Percentiles rank a stretch among this genome's conserved stretches.
Conservation (phyloP, 129 eudicot genomes). For the Escallonia herrerae region DNA sequence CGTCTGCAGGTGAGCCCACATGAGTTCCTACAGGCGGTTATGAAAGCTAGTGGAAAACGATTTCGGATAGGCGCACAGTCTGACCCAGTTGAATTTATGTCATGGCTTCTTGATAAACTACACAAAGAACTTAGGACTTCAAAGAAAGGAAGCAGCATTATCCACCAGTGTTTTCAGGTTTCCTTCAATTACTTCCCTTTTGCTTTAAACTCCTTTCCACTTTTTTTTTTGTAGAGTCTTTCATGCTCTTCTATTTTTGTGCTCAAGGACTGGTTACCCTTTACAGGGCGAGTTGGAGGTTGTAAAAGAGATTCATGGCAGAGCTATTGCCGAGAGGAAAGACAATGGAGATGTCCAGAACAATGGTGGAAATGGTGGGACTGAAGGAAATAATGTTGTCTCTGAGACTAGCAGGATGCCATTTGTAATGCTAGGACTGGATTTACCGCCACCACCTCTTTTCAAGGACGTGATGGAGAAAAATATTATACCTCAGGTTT, state of each 20-base stretch:
- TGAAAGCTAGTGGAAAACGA: constrained; percentile 84
- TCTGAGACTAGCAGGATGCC: constrained; percentile 72
- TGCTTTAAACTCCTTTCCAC: too few species aligned
- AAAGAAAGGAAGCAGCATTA: constrained; percentile 58
- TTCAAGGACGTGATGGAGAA: constrained; percentile 93
- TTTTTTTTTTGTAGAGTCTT: too few species aligned
- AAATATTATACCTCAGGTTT: constrained; percentile 92
- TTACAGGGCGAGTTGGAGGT: constrained; percentile 89
- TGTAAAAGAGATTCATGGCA: constrained; percentile 62
- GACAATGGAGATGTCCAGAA: too few species aligned
- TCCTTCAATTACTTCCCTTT: not conserved
- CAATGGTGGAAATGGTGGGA: constrained; percentile 41
- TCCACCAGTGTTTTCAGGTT: constrained; percentile 92
- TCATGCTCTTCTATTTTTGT: too few species aligned
- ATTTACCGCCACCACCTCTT: constrained; percentile 94
- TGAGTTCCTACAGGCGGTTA: constrained; percentile 95
- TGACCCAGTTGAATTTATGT: constrained; percentile 92
- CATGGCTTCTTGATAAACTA: constrained; percentile 88
- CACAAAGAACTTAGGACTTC: constrained; percentile 70
- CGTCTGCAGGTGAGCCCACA: constrained; percentile 89
- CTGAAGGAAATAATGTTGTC: constrained; percentile 24
- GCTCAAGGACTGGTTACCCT: too few species aligned
- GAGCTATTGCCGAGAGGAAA: constrained; percentile 20
- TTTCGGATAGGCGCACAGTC: constrained; percentile 85
- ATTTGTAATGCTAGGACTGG: constrained; percentile 92